Percentiles rank a stretch among this genome's conserved stretches.
phyloP scores from a whole-genome alignment of 2,329 filamentous ascomycete species.

The Colletotrichum australisinense region DNA sequence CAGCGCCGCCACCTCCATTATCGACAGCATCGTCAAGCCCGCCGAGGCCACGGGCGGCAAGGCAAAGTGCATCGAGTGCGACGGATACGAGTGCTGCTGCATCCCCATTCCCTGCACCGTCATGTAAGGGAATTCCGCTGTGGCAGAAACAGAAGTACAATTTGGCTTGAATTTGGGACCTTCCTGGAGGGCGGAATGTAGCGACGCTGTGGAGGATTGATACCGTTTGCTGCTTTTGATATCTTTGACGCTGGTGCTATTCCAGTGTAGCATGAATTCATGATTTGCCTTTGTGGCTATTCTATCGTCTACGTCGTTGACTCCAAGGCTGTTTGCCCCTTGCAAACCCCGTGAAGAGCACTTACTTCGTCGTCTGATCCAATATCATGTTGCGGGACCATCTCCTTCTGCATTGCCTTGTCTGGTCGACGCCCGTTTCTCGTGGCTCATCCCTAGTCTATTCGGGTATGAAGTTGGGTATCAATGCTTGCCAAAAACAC shows the following conservation, averaged over 20 bases:
- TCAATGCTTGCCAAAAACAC: background rate
- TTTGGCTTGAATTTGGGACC: background rate
- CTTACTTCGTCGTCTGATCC: background rate
- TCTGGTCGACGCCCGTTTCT: background rate
- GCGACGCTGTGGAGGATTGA: background rate
- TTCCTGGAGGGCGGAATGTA: background rate
- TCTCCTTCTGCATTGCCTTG: background rate
- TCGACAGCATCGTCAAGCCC: constrained; percentile 63
- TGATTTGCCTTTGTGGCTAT: background rate
- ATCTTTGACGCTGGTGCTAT: background rate
- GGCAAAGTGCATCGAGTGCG: constrained; percentile 62
- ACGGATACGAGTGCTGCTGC: constrained; percentile 65
- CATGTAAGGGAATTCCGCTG: constrained; percentile 48
- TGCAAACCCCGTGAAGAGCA: background rate
- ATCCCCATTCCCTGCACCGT: constrained; percentile 63
- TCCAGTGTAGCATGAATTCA: constrained; percentile 6
- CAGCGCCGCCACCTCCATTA: constrained; percentile 59
- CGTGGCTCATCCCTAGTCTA: background rate
- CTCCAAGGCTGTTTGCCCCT: background rate
- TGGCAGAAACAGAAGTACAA: background rate
- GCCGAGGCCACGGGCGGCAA: constrained; percentile 52
- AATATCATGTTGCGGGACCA: background rate
- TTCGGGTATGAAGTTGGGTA: background rate
- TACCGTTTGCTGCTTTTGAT: background rate
- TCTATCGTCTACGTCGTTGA: background rate